A percentile compares a stretch with the other conserved stretches of the same genome.
Evolutionary conservation across 352 stramenopile species (phyloP).

Genomic region (Globisporangium radiosum): DNA sequence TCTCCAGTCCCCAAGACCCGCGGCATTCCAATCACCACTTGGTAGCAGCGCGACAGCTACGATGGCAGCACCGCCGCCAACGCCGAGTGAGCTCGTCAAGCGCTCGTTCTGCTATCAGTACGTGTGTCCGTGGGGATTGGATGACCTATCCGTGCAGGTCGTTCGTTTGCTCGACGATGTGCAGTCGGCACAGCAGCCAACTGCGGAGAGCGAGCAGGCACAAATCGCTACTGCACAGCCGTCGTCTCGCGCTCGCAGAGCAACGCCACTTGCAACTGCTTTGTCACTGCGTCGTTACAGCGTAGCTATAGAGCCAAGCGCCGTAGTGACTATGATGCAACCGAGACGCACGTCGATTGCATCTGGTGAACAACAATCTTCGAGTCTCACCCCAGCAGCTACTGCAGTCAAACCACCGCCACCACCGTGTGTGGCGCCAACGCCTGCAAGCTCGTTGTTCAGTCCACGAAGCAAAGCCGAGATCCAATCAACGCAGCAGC

Average conservation of each 20-base stretch:
- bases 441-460: neutral
- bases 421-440: neutral
- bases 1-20: neutral
- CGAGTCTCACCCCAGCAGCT: neutral
- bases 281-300: too few species aligned
- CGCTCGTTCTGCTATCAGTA: conserved; percentile 9
- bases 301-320: too few species aligned
- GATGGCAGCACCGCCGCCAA: too few species aligned
- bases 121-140: conserved; percentile 5
- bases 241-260: neutral
- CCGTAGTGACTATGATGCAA: neutral
- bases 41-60: neutral
- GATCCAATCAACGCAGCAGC: conserved; percentile 3
- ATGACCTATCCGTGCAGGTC: conserved; percentile 8
- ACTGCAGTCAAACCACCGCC: neutral
- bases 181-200: neutral
- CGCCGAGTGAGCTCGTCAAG: neutral
- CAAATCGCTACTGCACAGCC: neutral
- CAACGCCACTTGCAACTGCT: neutral
- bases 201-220: neutral
- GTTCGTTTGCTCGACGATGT: conserved; percentile 9
- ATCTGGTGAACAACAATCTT: neutral
- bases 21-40: neutral
- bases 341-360: neutral
- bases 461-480: conserved; percentile 6